phyloP scores from a whole-genome alignment of 1,139 yeast genomes.

The Wickerhamomyces sp. region DNA sequence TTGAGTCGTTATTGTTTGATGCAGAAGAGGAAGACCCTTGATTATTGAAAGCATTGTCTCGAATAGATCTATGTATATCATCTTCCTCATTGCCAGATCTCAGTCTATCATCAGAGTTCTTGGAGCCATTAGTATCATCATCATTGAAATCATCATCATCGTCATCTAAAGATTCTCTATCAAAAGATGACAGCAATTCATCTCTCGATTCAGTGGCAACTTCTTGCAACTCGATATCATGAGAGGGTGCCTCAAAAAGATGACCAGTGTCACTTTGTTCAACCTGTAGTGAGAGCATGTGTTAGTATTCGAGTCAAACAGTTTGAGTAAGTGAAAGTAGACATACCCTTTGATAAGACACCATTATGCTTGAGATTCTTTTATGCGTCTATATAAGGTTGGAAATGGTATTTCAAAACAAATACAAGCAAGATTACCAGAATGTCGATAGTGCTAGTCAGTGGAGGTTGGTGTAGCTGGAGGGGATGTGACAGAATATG shows the following conservation, averaged over 20 bases:
- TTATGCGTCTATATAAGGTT: neutral
- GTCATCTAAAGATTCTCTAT: constrained; percentile 2
- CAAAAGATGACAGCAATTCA: constrained; percentile 19
- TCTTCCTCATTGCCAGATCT: constrained; percentile 4
- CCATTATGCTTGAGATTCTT: constrained; percentile 1
- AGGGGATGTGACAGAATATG: too few relatives aligned
- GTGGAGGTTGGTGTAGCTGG: too few relatives aligned
- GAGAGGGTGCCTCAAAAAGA: constrained; percentile 3
- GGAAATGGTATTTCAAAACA: neutral
- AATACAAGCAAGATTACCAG: too few relatives aligned
- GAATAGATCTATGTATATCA: constrained; percentile 9
- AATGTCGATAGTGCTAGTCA: too few relatives aligned
- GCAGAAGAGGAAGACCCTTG: constrained; percentile 1
- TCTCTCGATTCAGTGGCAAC: constrained; percentile 3
- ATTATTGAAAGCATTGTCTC: constrained; percentile 5
- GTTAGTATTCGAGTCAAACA: neutral
- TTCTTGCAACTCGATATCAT: constrained; percentile 9
- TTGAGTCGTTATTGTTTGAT: neutral
- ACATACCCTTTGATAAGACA: constrained; percentile 1
- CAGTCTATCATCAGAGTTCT: constrained; percentile 13
- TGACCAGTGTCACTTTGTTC: constrained; percentile 1
- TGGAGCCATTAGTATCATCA: constrained; percentile 3
- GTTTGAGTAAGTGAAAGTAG: neutral
- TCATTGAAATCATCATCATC: constrained; percentile 8
- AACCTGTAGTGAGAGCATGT: neutral